Conservation (phyloP, 345 rosid species). For the Citrus trifoliata region DNA sequence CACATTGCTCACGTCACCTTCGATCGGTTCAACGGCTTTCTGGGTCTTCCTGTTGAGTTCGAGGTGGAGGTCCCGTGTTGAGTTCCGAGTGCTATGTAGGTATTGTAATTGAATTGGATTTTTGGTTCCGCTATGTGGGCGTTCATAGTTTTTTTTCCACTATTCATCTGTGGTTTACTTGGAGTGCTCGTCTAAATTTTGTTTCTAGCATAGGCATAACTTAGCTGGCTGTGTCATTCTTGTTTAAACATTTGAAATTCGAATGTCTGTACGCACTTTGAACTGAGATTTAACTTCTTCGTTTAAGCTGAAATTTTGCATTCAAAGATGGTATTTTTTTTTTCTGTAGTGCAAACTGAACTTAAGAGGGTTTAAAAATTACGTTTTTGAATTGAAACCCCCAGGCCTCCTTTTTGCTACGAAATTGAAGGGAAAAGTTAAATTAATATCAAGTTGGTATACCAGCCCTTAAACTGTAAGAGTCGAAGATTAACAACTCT, state of each 20-base stretch:
- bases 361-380: background rate
- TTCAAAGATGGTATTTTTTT: background rate
- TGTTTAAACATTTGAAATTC: conserved; percentile 1
- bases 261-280: background rate
- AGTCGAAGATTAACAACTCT: background rate
- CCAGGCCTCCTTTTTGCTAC: background rate
- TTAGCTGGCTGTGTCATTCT: background rate
- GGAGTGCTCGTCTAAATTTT: background rate
- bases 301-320: background rate
- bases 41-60: too few relatives aligned
- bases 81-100: too few relatives aligned
- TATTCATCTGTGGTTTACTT: background rate
- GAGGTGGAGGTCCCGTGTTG: too few relatives aligned
- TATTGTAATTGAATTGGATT: too few relatives aligned
- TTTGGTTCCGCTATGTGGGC: too few relatives aligned
- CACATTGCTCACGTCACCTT: too few relatives aligned
- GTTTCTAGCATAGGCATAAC: too few relatives aligned
- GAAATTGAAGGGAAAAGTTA: background rate
- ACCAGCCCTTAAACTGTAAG: background rate
- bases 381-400: background rate
- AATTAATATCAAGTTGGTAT: background rate
- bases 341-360: background rate
- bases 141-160: too few relatives aligned
- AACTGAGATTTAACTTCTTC: background rate
- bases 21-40: too few relatives aligned